Conservation (phyloP, 768 basidiomycete species). For the Hemileccinum impolitum region DNA sequence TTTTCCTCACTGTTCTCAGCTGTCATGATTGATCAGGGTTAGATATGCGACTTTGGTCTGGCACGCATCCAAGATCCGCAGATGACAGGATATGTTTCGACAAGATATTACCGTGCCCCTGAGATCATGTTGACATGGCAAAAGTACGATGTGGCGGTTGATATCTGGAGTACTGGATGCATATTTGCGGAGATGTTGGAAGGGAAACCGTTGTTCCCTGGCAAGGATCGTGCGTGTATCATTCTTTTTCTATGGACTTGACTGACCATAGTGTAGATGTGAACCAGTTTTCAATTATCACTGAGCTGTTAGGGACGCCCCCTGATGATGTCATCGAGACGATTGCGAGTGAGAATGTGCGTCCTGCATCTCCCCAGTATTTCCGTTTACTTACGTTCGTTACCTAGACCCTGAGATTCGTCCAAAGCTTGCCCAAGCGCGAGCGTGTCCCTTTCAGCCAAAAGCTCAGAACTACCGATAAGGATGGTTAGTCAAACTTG, state of each 20-base stretch:
- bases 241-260: background rate
- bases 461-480: slow-evolving; percentile 86
- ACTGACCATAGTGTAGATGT: slow-evolving; percentile 64
- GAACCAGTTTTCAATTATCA: slow-evolving; percentile 99
- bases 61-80: slow-evolving; percentile 99
- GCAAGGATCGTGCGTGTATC: slow-evolving; percentile 89
- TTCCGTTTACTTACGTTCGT: slow-evolving; percentile 12
- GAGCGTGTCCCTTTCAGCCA: slow-evolving; percentile 93
- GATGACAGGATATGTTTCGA: slow-evolving; percentile 99
- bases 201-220: slow-evolving; percentile 97
- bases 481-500: slow-evolving; percentile 57
- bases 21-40: slow-evolving; percentile 6
- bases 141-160: slow-evolving; percentile 99
- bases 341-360: slow-evolving; percentile 94
- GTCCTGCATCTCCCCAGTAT: slow-evolving; percentile 24
- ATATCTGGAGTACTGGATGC: slow-evolving; percentile 99
- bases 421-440: slow-evolving; percentile 96
- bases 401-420: slow-evolving; percentile 88
- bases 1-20: background rate
- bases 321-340: slow-evolving; percentile 99
- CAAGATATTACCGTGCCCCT: slow-evolving; percentile 96
- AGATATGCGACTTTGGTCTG: slow-evolving; percentile 99
- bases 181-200: slow-evolving; percentile 99
- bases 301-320: slow-evolving; percentile 96
- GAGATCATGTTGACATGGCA: slow-evolving; percentile 99